These are phyloP conservation scores for Penicillium angulare DNA, from an alignment of 495 filamentous ascomycete species.

Conservation along the genomic window DNA sequence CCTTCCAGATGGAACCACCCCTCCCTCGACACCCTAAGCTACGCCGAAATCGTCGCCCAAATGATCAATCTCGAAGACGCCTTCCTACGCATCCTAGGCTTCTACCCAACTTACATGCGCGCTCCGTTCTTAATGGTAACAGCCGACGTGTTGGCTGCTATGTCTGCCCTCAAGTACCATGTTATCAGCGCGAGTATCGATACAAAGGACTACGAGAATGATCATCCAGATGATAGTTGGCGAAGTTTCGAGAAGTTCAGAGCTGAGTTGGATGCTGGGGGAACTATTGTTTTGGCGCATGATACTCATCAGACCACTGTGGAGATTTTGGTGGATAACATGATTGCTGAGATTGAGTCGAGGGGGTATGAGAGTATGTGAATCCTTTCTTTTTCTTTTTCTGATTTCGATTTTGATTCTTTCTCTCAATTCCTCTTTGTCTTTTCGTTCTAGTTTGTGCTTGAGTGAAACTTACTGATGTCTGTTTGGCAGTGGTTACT, in stretches of 20 bases:
- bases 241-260: conserved; percentile 31
- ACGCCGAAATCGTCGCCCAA: conserved; percentile 54
- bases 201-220: conserved; percentile 44
- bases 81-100: conserved; percentile 64
- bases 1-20: conserved; percentile 54
- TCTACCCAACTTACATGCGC: conserved; percentile 72
- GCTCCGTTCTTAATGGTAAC: conserved; percentile 40
- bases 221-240: conserved; percentile 24
- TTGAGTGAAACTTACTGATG: conserved; percentile 7
- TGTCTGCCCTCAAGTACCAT: conserved; percentile 41
- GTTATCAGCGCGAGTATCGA: conserved; percentile 44
- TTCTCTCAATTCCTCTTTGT: conserved; percentile 2
- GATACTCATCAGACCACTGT: conserved; percentile 47
- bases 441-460: neutral
- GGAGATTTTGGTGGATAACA: conserved; percentile 28
- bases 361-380: conserved; percentile 34
- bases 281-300: conserved; percentile 43
- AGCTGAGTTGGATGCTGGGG: conserved; percentile 26
- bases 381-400: conserved; percentile 6
- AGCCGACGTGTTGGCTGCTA: conserved; percentile 20
- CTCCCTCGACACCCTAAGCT: conserved; percentile 53
- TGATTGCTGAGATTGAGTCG: conserved; percentile 31
- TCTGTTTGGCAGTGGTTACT: conserved; percentile 55
- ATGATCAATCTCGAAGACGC: conserved; percentile 72
- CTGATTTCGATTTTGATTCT: neutral